phyloP scores from a whole-genome alignment of 2,329 filamentous ascomycete species.

The Botrytis squamosa region DNA sequence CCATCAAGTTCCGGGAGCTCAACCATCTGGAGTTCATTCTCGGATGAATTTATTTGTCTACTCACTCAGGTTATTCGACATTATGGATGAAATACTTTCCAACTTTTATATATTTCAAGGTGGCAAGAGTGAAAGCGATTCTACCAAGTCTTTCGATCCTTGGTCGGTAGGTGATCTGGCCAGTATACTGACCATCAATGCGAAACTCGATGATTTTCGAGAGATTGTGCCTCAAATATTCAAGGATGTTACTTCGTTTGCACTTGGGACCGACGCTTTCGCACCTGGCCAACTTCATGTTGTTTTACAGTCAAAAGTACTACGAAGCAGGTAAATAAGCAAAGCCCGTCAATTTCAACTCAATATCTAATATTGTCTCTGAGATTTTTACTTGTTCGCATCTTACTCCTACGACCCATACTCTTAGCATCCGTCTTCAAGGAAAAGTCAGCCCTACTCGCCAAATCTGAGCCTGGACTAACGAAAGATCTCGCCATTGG shows the following conservation, averaged over 20 bases:
- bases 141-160: not conserved
- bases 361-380: not conserved
- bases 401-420: slow-evolving; percentile 10
- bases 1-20: slow-evolving; percentile 28
- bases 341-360: not conserved
- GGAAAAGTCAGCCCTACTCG: not conserved
- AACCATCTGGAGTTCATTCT: slow-evolving; percentile 31
- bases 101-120: slow-evolving; percentile 22
- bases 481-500: slow-evolving; percentile 14
- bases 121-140: slow-evolving; percentile 4
- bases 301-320: slow-evolving; percentile 24
- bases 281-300: slow-evolving; percentile 5
- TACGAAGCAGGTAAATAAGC: slow-evolving; percentile 24
- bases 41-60: slow-evolving; percentile 32
- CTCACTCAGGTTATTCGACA: slow-evolving; percentile 27
- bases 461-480: not conserved
- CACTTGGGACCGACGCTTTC: not conserved
- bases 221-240: slow-evolving; percentile 24
- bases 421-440: slow-evolving; percentile 6
- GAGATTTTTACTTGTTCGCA: slow-evolving; percentile 17
- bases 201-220: slow-evolving; percentile 25
- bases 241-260: not conserved
- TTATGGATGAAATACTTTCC: slow-evolving; percentile 28
- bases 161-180: slow-evolving; percentile 15
- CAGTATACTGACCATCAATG: slow-evolving; percentile 26